A percentile compares a stretch with the other conserved stretches of the same genome.
phyloP scores from a whole-genome alignment of 2,329 filamentous ascomycete genomes.

The Penicillium sp. region DNA sequence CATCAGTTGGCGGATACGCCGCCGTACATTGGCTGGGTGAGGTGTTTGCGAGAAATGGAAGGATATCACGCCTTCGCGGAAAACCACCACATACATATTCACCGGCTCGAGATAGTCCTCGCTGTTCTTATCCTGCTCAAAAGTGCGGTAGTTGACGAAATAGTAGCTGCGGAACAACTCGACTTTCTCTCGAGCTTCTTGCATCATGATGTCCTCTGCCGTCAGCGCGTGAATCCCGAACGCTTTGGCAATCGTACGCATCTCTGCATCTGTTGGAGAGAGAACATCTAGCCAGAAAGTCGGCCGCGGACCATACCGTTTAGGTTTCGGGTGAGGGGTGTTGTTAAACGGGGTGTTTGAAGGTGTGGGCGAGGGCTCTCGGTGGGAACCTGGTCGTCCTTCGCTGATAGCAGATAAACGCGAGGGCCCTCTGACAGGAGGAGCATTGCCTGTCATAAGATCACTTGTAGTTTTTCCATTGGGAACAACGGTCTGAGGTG shows the following conservation, averaged over 20 bases:
- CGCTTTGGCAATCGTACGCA: slow-evolving; percentile 87
- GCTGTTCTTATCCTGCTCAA: slow-evolving; percentile 88
- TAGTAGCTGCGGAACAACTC: slow-evolving; percentile 98
- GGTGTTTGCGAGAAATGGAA: slow-evolving; percentile 98
- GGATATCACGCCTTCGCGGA: slow-evolving; percentile 89
- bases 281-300: slow-evolving; percentile 97
- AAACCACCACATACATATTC: slow-evolving; percentile 97
- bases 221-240: slow-evolving; percentile 97
- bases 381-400: slow-evolving; percentile 31
- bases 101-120: slow-evolving; percentile 92
- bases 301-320: slow-evolving; percentile 74
- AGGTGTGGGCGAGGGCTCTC: slow-evolving; percentile 26
- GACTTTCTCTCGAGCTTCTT: slow-evolving; percentile 96
- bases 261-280: slow-evolving; percentile 87
- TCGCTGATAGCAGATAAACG: slow-evolving; percentile 40
- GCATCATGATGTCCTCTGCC: slow-evolving; percentile 93
- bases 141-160: slow-evolving; percentile 97
- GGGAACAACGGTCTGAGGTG: neutral
- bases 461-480: slow-evolving; percentile 13
- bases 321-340: slow-evolving; percentile 37
- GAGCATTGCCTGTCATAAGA: neutral
- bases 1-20: slow-evolving; percentile 86
- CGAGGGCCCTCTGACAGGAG: slow-evolving; percentile 22
- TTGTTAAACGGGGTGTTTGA: slow-evolving; percentile 18
- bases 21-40: slow-evolving; percentile 91